Evolutionary conservation across 495 filamentous ascomycete genomes (phyloP), one percentile per base, ranked within the genome.

Genomic region (Penicilliopsis zonata): DNA sequence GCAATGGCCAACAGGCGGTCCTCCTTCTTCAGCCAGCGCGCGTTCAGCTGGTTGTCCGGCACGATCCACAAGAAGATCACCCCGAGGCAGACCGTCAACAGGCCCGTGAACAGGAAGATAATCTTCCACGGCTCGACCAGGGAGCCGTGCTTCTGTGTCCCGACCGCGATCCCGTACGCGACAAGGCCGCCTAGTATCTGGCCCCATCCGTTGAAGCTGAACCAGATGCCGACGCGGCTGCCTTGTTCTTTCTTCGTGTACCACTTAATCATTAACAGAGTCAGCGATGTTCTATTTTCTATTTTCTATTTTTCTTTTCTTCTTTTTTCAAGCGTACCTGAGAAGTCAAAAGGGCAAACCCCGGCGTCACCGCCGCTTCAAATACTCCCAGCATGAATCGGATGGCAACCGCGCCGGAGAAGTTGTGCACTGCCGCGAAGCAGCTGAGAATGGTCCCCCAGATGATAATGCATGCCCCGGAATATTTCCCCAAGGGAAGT

Each of bases 11-110:
- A 48, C 41, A 59, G 37, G 28, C 72, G 69, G 29, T 84, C 79
- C 36, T 74, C 60, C 28, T 70, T 63, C 10, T 58, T 77, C 12
- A 84, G 50, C 65, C 75, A 82, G 18, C 72, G 66, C 9, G 74
- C 73, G 42, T 80, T 79, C 34, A 78, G 50, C 38, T 82, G 79
- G 39, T 64, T 80, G 42, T 85, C 79, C 0, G 78, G 80, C 31
- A 85, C 59, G 16, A 76, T 46, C 49, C 64, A 76, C 10, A 78
- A 53, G 43, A 83, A 78, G 3, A 74, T 24, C 9, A 70, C 28
- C 15, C 77, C 74, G 33, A 79, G 57, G 1, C 51, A 42, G 1
- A 69, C 46, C 4, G 78, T 83, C 23, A 80, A 51, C 0, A 78
- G 55, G 1, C 79, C 78, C 1, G 70, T 76, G 14, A 76, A 61